phyloP scores from a whole-genome alignment of 371 early-diverging fungal genomes.

The Apophysomyces trapeziformis region DNA sequence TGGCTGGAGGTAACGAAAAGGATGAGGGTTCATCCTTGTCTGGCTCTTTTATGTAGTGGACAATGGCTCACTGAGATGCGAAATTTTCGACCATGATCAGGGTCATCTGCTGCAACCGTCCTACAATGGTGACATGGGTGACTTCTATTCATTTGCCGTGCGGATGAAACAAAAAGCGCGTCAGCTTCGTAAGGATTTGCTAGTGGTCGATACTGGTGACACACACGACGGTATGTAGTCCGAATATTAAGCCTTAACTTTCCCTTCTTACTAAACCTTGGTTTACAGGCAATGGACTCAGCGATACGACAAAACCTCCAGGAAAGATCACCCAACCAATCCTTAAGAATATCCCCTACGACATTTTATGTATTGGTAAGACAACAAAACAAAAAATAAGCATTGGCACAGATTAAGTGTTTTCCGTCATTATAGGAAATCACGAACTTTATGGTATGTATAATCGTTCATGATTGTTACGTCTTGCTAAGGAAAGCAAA shows the following conservation, averaged over 20 bases:
- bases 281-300: constrained; percentile 47
- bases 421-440: constrained; percentile 44
- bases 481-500: not conserved
- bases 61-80: not conserved
- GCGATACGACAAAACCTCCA: constrained; percentile 47
- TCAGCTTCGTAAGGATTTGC: constrained; percentile 52
- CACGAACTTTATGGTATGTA: constrained; percentile 59
- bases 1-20: constrained; percentile 35
- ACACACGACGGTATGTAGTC: constrained; percentile 45
- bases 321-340: constrained; percentile 53
- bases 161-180: constrained; percentile 56
- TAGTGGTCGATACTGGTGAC: constrained; percentile 64
- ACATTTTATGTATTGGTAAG: constrained; percentile 49
- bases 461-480: not conserved
- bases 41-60: not conserved
- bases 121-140: constrained; percentile 60
- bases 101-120: constrained; percentile 47
- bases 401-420: not conserved
- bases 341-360: constrained; percentile 51
- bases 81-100: constrained; percentile 11
- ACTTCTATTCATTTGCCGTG: constrained; percentile 58
- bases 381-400: not conserved
- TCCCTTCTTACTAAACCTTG: too few species aligned
- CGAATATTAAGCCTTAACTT: not conserved
- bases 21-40: not conserved